Conservation (phyloP, 345 rosid species). For the Euclidium syriacum region DNA sequence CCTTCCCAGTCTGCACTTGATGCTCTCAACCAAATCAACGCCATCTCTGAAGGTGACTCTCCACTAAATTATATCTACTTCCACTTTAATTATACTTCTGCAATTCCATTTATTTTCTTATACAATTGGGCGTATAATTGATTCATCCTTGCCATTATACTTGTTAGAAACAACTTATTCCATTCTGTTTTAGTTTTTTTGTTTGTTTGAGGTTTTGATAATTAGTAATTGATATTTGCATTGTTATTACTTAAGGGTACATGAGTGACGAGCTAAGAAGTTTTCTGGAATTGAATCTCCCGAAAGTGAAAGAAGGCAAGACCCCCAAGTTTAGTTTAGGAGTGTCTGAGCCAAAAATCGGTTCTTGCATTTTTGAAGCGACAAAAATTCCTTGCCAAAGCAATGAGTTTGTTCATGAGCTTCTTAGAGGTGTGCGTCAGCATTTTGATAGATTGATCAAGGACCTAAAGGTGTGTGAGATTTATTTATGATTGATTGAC, state of each 20-base stretch:
- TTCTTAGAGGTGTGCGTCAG: constrained; percentile 79
- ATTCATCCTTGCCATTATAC: no score
- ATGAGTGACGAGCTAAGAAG: constrained; percentile 87
- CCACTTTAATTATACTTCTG: not conserved
- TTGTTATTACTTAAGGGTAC: constrained; percentile 28
- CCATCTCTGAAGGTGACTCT: constrained; percentile 70
- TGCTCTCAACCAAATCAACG: constrained; percentile 74
- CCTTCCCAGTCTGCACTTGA: constrained; percentile 66
- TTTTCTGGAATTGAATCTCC: constrained; percentile 83
- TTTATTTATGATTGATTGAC: no score
- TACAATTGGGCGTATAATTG: no score
- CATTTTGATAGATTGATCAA: constrained; percentile 84
- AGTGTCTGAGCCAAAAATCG: constrained; percentile 80
- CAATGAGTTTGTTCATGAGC: constrained; percentile 78
- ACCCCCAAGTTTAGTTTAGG: constrained; percentile 76
- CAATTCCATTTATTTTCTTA: no score
- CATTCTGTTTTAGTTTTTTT: not conserved
- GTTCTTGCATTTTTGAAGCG: constrained; percentile 70
- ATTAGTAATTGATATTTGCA: not conserved
- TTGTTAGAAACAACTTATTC: not conserved
- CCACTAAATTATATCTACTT: not conserved
- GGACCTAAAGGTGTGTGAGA: constrained; percentile 71
- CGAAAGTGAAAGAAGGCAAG: constrained; percentile 80
- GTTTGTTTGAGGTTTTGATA: not conserved
- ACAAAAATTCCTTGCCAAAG: constrained; percentile 86